phyloP scores from a whole-genome alignment of 2,329 filamentous ascomycete genomes.

The Trichoderma aggressivum region DNA sequence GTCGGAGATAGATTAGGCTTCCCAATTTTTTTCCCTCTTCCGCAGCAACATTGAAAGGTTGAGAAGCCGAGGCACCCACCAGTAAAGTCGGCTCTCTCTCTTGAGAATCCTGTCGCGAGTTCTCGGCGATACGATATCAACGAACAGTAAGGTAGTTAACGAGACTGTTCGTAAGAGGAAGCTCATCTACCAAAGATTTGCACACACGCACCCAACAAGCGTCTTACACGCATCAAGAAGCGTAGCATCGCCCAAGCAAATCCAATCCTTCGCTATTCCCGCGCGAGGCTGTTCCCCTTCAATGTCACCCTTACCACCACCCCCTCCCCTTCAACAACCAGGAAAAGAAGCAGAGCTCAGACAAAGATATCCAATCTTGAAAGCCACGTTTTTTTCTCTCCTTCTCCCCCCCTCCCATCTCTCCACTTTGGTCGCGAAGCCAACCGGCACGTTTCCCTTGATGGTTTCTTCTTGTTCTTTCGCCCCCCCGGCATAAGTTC shows the following conservation, averaged over 20 bases:
- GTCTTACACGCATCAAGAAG: slow-evolving; percentile 10
- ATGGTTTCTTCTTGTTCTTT: not conserved
- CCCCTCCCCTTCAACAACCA: not conserved
- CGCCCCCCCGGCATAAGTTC: not conserved
- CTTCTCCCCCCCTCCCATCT: not conserved
- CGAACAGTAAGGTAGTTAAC: not conserved
- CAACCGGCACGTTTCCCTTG: slow-evolving; percentile 12
- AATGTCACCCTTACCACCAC: not conserved
- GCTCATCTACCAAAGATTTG: not conserved
- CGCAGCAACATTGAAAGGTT: not conserved
- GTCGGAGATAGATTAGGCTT: slow-evolving; percentile 12
- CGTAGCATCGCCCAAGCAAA: not conserved
- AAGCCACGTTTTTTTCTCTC: not conserved
- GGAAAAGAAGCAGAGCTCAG: not conserved
- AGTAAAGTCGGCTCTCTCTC: not conserved
- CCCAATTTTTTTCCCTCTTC: not conserved
- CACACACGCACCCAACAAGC: not conserved
- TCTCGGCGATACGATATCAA: not conserved
- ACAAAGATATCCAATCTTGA: not conserved
- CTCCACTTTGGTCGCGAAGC: not conserved
- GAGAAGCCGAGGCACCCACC: not conserved
- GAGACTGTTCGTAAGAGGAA: not conserved
- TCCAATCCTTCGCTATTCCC: not conserved
- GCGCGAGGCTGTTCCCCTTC: not conserved
- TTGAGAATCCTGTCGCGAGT: not conserved